phyloP scores from a whole-genome alignment of 2,329 filamentous ascomycete species.

The Ophiocordyceps robertsii region DNA sequence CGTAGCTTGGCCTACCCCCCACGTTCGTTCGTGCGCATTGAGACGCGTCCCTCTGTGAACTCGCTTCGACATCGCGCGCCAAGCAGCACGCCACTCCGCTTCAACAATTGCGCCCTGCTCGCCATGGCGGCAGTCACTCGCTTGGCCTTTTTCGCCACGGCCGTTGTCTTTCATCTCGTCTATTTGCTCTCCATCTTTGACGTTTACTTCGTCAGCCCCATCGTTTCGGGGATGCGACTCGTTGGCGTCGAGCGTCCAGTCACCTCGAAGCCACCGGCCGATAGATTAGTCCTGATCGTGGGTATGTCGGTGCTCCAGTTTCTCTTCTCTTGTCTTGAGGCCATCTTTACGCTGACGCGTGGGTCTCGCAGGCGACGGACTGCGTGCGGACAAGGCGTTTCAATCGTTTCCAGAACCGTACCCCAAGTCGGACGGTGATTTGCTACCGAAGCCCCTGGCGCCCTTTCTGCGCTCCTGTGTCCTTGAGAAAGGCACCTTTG shows the following conservation, averaged over 20 bases:
- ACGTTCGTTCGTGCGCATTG: too few relatives aligned
- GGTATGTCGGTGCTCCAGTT: slow-evolving; percentile 36
- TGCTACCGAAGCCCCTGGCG: slow-evolving; percentile 67
- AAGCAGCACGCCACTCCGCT: background rate
- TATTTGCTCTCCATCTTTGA: slow-evolving; percentile 97
- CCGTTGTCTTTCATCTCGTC: slow-evolving; percentile 81
- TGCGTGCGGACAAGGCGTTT: slow-evolving; percentile 96
- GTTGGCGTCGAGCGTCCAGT: slow-evolving; percentile 53
- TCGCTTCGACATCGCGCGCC: too few relatives aligned
- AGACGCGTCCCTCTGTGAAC: too few relatives aligned
- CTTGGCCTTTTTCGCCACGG: slow-evolving; percentile 74
- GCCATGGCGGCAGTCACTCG: slow-evolving; percentile 47
- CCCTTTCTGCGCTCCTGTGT: slow-evolving; percentile 86
- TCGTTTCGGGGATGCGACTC: slow-evolving; percentile 87
- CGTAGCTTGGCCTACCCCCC: too few relatives aligned
- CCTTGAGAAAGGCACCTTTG: slow-evolving; percentile 83
- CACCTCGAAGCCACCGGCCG: slow-evolving; percentile 59
- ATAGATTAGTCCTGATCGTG: slow-evolving; percentile 84
- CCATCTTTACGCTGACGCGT: background rate
- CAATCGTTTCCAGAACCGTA: slow-evolving; percentile 86
- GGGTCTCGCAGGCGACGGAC: slow-evolving; percentile 58
- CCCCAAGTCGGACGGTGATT: slow-evolving; percentile 47
- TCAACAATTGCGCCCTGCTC: slow-evolving; percentile 1
- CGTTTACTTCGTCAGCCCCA: slow-evolving; percentile 96
- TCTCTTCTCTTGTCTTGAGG: background rate